Evolutionary conservation across 805 yeast species (phyloP).

Genomic region (Saccharomycopsis amapae): DNA sequence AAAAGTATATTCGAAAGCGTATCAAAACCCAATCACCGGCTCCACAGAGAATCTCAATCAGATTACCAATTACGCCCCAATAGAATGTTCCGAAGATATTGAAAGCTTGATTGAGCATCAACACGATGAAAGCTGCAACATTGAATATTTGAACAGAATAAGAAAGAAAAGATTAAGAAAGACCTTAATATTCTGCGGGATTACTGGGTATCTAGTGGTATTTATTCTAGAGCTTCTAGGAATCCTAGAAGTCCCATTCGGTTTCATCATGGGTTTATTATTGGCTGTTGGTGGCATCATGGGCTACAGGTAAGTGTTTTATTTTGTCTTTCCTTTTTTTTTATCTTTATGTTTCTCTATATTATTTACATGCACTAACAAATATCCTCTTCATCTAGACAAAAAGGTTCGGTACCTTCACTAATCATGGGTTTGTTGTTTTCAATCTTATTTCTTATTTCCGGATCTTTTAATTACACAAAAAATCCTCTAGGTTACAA

Average conservation of each 20-base stretch:
- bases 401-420: conserved; percentile 8
- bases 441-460: not conserved
- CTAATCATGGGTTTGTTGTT: conserved; percentile 8
- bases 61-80: conserved; percentile 11
- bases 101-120: conserved; percentile 12
- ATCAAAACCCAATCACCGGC: conserved; percentile 18
- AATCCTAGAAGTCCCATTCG: conserved; percentile 10
- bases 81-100: conserved; percentile 9
- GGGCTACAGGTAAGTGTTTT: conserved; percentile 5
- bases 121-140: conserved; percentile 10
- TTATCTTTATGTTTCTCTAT: not conserved
- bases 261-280: conserved; percentile 13
- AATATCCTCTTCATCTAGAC: not conserved
- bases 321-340: not conserved
- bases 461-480: conserved; percentile 1
- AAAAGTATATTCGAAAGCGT: no score
- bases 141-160: conserved; percentile 2
- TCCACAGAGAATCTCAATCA: conserved; percentile 9
- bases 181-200: not conserved
- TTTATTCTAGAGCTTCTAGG: conserved; percentile 8
- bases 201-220: not conserved
- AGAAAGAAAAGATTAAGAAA: not conserved
- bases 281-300: conserved; percentile 7
- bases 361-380: not conserved
- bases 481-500: conserved; percentile 7